Percentiles rank a stretch among this genome's conserved stretches.
Evolutionary conservation across 805 yeast species (phyloP).

Genomic region (Kurtzmaniella fragi): DNA sequence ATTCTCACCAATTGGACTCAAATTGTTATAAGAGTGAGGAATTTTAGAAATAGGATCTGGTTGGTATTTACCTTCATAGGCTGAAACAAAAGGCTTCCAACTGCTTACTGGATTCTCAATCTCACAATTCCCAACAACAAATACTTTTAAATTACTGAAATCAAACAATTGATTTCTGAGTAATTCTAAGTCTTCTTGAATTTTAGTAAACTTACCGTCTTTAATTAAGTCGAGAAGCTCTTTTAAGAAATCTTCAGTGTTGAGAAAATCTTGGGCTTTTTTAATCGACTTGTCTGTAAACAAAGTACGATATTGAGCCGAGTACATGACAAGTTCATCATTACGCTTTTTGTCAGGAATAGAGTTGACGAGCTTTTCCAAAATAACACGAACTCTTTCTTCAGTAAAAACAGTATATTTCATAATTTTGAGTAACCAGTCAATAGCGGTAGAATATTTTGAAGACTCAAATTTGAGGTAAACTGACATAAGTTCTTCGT

Average conservation of each 20-base stretch:
- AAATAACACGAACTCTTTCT: conserved; percentile 59
- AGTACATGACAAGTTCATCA: conserved; percentile 60
- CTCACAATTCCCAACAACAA: conserved; percentile 65
- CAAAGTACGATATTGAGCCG: conserved; percentile 51
- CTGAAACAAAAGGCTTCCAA: conserved; percentile 44
- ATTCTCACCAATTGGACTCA: conserved; percentile 50
- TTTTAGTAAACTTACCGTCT: conserved; percentile 44
- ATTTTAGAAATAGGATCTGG: conserved; percentile 16
- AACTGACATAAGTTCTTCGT: conserved; percentile 60
- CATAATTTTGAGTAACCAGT: conserved; percentile 69
- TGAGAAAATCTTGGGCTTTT: conserved; percentile 60
- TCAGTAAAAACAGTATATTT: conserved; percentile 68
- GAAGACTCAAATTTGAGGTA: conserved; percentile 54
- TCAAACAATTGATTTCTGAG: conserved; percentile 51
- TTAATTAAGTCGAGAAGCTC: conserved; percentile 42
- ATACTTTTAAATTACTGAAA: conserved; percentile 56
- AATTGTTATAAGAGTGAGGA: conserved; percentile 50
- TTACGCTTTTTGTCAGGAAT: conserved; percentile 60
- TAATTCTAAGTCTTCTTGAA: conserved; percentile 46
- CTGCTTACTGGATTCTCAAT: conserved; percentile 52
- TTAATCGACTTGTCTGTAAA: conserved; percentile 59
- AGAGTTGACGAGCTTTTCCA: conserved; percentile 56
- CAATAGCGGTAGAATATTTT: conserved; percentile 64
- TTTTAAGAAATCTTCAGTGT: conserved; percentile 54
- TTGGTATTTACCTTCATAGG: conserved; percentile 8